Conservation (phyloP, 345 rosid species). For the Populus ilicifolia region DNA sequence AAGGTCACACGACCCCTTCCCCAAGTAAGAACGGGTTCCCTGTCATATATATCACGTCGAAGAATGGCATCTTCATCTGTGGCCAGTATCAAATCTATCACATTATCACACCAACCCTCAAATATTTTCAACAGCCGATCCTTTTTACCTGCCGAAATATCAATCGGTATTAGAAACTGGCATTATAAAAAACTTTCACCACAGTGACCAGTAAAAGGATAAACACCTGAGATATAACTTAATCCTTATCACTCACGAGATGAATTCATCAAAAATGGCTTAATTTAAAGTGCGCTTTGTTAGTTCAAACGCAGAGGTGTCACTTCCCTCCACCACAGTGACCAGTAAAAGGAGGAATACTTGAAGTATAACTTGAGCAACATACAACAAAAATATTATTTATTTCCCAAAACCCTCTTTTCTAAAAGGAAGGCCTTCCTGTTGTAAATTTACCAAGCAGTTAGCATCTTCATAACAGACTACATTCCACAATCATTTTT, state of each 20-base stretch:
- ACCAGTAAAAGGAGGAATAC: not conserved
- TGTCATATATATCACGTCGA: constrained; percentile 86
- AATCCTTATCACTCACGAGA: not conserved
- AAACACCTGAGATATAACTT: not conserved
- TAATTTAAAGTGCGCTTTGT: not conserved
- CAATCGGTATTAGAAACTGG: not conserved
- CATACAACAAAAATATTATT: not conserved
- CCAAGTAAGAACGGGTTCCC: constrained; percentile 67
- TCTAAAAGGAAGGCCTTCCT: no score
- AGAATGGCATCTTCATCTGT: constrained; percentile 79
- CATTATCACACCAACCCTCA: constrained; percentile 91
- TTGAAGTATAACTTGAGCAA: not conserved
- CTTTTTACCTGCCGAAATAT: constrained; percentile 55
- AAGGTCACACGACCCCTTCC: constrained; percentile 88
- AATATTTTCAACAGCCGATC: constrained; percentile 79
- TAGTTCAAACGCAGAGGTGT: not conserved
- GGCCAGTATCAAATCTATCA: constrained; percentile 61
- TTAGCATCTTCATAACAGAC: not conserved
- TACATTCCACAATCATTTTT: not conserved
- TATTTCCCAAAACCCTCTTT: not conserved
- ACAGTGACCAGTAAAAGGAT: not conserved
- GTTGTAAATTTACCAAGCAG: not conserved
- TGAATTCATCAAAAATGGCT: not conserved
- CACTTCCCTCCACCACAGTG: not conserved
- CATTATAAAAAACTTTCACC: not conserved